Evolutionary conservation across 768 basidiomycete species (phyloP), one percentile per base, ranked within the genome.

Genomic region (Lactarius hatsudake): DNA sequence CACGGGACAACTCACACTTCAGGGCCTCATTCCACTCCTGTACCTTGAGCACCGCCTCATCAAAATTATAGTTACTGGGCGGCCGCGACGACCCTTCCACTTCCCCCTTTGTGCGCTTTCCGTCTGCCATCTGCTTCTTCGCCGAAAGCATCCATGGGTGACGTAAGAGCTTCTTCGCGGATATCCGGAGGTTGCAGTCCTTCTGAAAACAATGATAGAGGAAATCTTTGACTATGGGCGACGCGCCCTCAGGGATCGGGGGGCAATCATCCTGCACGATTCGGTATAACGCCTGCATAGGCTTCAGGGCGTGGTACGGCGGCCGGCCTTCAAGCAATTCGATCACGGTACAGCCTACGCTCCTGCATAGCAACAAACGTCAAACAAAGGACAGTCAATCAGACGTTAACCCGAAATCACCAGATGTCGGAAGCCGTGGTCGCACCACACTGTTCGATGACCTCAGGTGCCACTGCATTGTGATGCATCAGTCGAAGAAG

Each of bases 11-110:
- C 80, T 73, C 75, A 95, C 93, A 94, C 78, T 93, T 94, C 65
- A 98, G 80, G 0, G 96, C 96, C 76, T 98, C 93, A 73, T 99
- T 99, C 96, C 96, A 99, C 77, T 98, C 94, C 76, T 98, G 96
- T 30, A 99, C 96, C 75, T 93, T 88, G 71, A 94, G 81, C 40
- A 99, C 93, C 23, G 92, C 94, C 73, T 98, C 93, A 70, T 98
- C 94, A 72, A 90, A 97, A 74, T 93, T 93, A 74, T 91, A 93
- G 73, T 92, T 94, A 73, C 87, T 88, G 59, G 80, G 65, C 15
- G 88, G 87, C n/a, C 84, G 68, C 64, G 76, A 78, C 59, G 76
- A 78, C 59, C 77, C 73, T 63, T 71, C 56, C 56, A 76, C 69
- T 66, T 80, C 73, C 68, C 80, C 76, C 63, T 74, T 75, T 66